Evolutionary conservation across 2,329 filamentous ascomycete species (phyloP), one percentile per base, ranked within the genome.

Genomic region (Trichoderma afroharzianum): DNA sequence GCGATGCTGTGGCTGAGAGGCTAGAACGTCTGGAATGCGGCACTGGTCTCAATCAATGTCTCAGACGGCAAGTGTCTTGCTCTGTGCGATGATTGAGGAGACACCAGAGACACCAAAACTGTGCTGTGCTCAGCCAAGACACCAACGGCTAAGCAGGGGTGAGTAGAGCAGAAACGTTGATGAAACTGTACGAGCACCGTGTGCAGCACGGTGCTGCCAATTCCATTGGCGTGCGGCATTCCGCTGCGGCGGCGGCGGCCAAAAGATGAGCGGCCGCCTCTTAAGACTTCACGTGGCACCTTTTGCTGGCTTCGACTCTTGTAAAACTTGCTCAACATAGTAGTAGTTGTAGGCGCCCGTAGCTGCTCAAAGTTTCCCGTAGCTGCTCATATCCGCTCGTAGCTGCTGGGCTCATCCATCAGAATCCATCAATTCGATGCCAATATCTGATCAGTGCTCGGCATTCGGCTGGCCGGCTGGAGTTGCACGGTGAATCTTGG

Each of bases 1-100:
- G 18, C n/a, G 9, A 26, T 53, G 32, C 50, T 58, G 57, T 69
- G 66, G 66, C 66, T 69, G 66, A 62, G 53, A 61, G 66, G 30
- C 67, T 36, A 33, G 57, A 61, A 36, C 21, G 6, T 36, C 15
- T 58, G 32, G 33, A 43, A 57, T 32, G 43, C 18, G 63, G 15
- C 32, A 47, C 33, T 50, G 21, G 59, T 24, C 61, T 50, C 24
- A 26, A 61, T 61, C n/a, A 36, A 39, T n/a, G 32, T 21, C 18
- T 24, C 30, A 53, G 61, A 9, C 21, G 32, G 58, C 18, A n/a
- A 59, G 9, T 32, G 55, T 30, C 28, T 30, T 63, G 24, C n/a
- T 43, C 15, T 62, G 58, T 26, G 36, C 43, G n/a, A 30, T 24
- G 62, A 53, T 32, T 47, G 53, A 55, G 39, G 26, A 30, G 32